A percentile compares a stretch with the other conserved stretches of the same genome.
phyloP scores from a whole-genome alignment of 2,329 filamentous ascomycete species.

The Hypocreales sp. region DNA sequence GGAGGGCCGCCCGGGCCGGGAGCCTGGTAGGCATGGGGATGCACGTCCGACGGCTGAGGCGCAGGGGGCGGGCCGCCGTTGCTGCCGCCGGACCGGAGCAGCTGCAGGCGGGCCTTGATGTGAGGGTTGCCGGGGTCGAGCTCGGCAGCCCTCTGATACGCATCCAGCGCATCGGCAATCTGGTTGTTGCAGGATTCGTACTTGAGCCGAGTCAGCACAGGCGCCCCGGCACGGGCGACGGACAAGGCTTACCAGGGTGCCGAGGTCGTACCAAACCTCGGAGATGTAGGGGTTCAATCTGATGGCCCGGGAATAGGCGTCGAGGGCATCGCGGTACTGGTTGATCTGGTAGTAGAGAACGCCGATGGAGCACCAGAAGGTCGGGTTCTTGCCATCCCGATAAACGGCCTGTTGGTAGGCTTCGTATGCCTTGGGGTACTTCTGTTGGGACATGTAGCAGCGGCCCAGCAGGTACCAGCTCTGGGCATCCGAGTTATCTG shows the following conservation, averaged over 20 bases:
- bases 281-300: conserved; percentile 95
- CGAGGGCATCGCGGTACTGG: conserved; percentile 93
- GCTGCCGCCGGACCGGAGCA: conserved; percentile 68
- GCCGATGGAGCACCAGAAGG: conserved; percentile 98
- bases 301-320: conserved; percentile 94
- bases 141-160: conserved; percentile 87
- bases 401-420: conserved; percentile 98
- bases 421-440: conserved; percentile 96
- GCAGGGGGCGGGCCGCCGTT: conserved; percentile 59
- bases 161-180: conserved; percentile 88
- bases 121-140: conserved; percentile 86
- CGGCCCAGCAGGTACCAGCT: conserved; percentile 97
- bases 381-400: conserved; percentile 90
- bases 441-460: conserved; percentile 99
- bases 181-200: conserved; percentile 99
- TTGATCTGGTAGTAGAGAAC: conserved; percentile 99
- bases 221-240: conserved; percentile 12
- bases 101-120: conserved; percentile 85
- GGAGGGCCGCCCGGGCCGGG: conserved; percentile 67
- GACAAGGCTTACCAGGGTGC: conserved; percentile 61
- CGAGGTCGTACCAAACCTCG: conserved; percentile 97
- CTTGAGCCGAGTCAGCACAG: conserved; percentile 28
- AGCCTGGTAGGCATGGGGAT: conserved; percentile 84
- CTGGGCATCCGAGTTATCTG: conserved; percentile 88
- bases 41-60: conserved; percentile 89